phyloP scores from a whole-genome alignment of 2,329 filamentous ascomycete species.

The Cladophialophora psammophila region DNA sequence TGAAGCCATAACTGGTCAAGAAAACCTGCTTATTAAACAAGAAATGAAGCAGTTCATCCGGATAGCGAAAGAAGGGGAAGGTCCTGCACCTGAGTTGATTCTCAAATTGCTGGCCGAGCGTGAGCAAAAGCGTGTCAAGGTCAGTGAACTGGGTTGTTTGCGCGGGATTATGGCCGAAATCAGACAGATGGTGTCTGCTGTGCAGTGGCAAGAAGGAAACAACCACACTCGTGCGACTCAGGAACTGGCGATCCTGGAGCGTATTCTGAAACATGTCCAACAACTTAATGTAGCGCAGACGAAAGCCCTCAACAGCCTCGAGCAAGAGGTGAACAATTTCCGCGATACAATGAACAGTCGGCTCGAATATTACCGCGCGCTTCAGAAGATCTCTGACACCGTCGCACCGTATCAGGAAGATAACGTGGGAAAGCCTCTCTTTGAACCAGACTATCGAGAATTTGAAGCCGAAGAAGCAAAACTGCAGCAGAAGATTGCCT shows the following conservation, averaged over 20 bases:
- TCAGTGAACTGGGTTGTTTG: conserved; percentile 66
- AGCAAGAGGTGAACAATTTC: conserved; percentile 77
- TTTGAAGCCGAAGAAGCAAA: conserved; percentile 58
- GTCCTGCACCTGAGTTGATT: conserved; percentile 74
- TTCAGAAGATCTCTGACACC: conserved; percentile 89
- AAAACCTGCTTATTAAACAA: conserved; percentile 76
- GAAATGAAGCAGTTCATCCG: conserved; percentile 71
- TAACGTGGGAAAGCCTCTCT: conserved; percentile 63
- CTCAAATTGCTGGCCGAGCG: conserved; percentile 57
- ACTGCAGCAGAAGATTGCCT: conserved; percentile 65
- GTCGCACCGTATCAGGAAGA: conserved; percentile 76
- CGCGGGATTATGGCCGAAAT: conserved; percentile 74
- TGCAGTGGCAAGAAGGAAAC: conserved; percentile 65
- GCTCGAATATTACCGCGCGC: conserved; percentile 86
- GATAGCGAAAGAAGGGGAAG: conserved; percentile 68
- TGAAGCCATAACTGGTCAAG: conserved; percentile 76
- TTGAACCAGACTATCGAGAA: conserved; percentile 56
- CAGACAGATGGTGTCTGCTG: conserved; percentile 66
- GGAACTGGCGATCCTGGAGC: conserved; percentile 71
- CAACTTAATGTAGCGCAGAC: conserved; percentile 60
- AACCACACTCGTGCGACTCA: conserved; percentile 63
- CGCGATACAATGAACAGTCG: conserved; percentile 81
- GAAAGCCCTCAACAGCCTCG: conserved; percentile 58
- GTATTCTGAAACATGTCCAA: conserved; percentile 68
- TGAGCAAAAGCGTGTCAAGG: conserved; percentile 53